Evolutionary conservation across 106 monocot genomes (phyloP).

Genomic region (Acanthochlamys bracteata): DNA sequence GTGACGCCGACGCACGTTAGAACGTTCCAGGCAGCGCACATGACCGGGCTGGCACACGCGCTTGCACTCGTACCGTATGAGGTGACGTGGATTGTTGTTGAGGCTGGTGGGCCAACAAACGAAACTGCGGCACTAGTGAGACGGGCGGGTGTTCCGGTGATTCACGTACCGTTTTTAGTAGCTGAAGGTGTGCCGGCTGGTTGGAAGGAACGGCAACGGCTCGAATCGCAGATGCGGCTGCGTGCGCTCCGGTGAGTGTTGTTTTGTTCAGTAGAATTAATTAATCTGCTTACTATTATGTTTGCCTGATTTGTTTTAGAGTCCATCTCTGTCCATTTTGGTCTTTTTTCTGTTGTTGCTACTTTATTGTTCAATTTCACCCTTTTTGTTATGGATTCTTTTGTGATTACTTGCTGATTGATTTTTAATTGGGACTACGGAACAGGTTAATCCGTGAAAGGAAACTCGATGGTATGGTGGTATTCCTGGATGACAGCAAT

Average conservation of each 20-base stretch:
- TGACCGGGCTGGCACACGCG: slow-evolving; percentile 70
- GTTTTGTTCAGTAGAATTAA: too few relatives aligned
- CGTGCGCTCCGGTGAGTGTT: slow-evolving; percentile 48
- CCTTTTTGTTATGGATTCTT: background rate
- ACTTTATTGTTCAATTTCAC: too few relatives aligned
- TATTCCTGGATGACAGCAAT: slow-evolving; percentile 86
- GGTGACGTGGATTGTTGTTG: slow-evolving; percentile 86
- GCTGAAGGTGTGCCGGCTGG: slow-evolving; percentile 36
- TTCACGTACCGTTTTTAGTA: slow-evolving; percentile 47
- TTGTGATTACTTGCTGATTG: background rate
- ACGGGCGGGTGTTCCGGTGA: slow-evolving; percentile 25
- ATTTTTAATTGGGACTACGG: background rate
- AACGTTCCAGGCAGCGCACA: slow-evolving; percentile 85
- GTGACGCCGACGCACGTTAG: slow-evolving; percentile 84
- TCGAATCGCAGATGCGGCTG: slow-evolving; percentile 71
- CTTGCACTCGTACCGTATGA: slow-evolving; percentile 61
- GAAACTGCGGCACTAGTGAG: slow-evolving; percentile 41
- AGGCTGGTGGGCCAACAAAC: slow-evolving; percentile 64
- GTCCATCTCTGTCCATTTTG: too few relatives aligned
- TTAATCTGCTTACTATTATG: too few relatives aligned
- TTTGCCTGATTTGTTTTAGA: too few relatives aligned
- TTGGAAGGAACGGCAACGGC: slow-evolving; percentile 59
- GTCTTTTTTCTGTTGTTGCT: too few relatives aligned
- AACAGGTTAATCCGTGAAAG: slow-evolving; percentile 51
- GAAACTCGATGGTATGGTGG: slow-evolving; percentile 65